Conservation (phyloP, 2,329 filamentous ascomycete genomes). For the Hymenotorrendiella dingleyae region DNA sequence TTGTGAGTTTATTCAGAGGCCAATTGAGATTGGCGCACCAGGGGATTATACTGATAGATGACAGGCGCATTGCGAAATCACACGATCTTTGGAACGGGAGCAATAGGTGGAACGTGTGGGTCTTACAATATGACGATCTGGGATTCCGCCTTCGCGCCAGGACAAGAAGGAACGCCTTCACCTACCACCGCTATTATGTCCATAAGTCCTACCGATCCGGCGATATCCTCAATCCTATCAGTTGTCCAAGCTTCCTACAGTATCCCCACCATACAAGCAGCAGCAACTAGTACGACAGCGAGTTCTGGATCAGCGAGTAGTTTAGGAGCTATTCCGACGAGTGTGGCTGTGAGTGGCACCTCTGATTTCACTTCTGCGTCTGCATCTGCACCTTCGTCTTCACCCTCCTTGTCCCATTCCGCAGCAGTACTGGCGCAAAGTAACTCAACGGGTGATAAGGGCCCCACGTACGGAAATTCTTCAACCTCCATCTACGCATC, state of each 20-base stretch:
- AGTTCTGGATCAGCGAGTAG: no score
- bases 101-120: conserved; percentile 7
- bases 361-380: neutral
- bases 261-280: neutral
- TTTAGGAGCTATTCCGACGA: neutral
- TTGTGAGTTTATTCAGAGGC: conserved; percentile 7
- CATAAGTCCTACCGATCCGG: neutral
- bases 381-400: neutral
- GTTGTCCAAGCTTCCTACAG: neutral
- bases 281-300: neutral
- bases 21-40: no score
- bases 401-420: neutral
- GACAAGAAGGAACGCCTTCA: neutral
- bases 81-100: conserved; percentile 9
- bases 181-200: neutral
- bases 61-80: conserved; percentile 5
- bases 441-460: neutral
- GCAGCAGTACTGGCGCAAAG: neutral
- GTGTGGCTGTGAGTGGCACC: neutral
- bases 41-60: neutral
- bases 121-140: conserved; percentile 11
- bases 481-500: neutral
- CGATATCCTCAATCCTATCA: neutral
- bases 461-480: neutral
- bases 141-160: conserved; percentile 2